phyloP scores from a whole-genome alignment of 2,329 filamentous ascomycete species.

The Cladosporium sp. region DNA sequence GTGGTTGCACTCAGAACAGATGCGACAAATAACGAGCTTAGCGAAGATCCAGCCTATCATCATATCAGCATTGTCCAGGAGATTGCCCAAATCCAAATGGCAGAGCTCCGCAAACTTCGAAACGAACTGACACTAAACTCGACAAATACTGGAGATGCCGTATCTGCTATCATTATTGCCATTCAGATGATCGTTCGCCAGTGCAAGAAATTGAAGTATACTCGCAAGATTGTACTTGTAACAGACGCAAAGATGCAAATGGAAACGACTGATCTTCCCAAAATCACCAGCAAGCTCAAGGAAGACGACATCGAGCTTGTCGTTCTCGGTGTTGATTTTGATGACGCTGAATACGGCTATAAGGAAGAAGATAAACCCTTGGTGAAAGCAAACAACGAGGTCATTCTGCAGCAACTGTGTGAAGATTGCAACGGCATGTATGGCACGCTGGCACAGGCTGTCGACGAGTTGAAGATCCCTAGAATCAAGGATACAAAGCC shows the following conservation, averaged over 20 bases:
- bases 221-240: constrained; percentile 73
- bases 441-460: constrained; percentile 81
- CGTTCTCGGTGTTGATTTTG: constrained; percentile 86
- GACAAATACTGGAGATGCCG: constrained; percentile 68
- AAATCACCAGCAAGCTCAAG: constrained; percentile 70
- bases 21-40: constrained; percentile 62
- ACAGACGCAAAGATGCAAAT: constrained; percentile 75
- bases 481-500: constrained; percentile 70
- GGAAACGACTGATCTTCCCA: constrained; percentile 64
- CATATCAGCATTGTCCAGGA: constrained; percentile 70
- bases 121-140: constrained; percentile 60
- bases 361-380: constrained; percentile 82
- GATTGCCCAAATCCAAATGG: constrained; percentile 63
- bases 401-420: constrained; percentile 58
- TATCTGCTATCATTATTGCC: constrained; percentile 82
- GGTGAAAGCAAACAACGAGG: constrained; percentile 71
- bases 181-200: constrained; percentile 77
- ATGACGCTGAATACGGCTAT: constrained; percentile 81
- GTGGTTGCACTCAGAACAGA: constrained; percentile 81
- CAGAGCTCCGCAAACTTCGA: constrained; percentile 62
- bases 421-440: constrained; percentile 62
- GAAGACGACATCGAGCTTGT: constrained; percentile 71
- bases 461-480: constrained; percentile 73
- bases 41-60: constrained; percentile 65
- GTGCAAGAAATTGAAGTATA: constrained; percentile 78